Conservation (phyloP, 352 stramenopile genomes). For the Halophytophthora polymorphica region DNA sequence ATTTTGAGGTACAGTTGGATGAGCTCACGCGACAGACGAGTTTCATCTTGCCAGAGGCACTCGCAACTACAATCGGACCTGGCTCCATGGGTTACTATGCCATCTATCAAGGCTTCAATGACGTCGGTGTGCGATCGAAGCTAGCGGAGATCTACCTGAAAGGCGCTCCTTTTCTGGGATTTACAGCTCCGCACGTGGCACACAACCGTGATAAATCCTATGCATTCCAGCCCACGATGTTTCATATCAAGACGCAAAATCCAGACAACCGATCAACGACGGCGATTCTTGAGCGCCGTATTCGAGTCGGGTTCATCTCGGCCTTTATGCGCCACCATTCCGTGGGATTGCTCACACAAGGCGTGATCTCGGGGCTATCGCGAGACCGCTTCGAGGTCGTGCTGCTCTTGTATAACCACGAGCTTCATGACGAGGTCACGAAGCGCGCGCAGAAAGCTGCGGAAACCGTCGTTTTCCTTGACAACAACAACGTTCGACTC, state of each 20-base stretch:
- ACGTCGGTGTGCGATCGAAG: slow-evolving; percentile 33
- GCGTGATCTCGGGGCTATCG: slow-evolving; percentile 29
- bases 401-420: slow-evolving; percentile 16
- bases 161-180: slow-evolving; percentile 20
- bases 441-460: not conserved
- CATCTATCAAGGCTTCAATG: slow-evolving; percentile 49
- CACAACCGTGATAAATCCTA: slow-evolving; percentile 6
- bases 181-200: slow-evolving; percentile 24
- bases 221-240: not conserved
- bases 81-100: slow-evolving; percentile 62
- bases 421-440: slow-evolving; percentile 19
- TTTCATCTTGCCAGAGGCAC: slow-evolving; percentile 15
- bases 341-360: slow-evolving; percentile 47
- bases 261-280: not conserved
- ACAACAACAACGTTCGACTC: slow-evolving; percentile 13
- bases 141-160: slow-evolving; percentile 43
- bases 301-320: slow-evolving; percentile 54
- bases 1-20: slow-evolving; percentile 14
- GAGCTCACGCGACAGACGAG: slow-evolving; percentile 1
- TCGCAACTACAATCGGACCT: slow-evolving; percentile 17
- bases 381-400: slow-evolving; percentile 28
- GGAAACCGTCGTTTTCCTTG: slow-evolving; percentile 4
- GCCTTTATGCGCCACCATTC: slow-evolving; percentile 54
- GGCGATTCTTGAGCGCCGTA: slow-evolving; percentile 6
- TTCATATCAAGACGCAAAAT: not conserved